phyloP scores from a whole-genome alignment of 208 protist species.

The Trypanosomatidae sp. region DNA sequence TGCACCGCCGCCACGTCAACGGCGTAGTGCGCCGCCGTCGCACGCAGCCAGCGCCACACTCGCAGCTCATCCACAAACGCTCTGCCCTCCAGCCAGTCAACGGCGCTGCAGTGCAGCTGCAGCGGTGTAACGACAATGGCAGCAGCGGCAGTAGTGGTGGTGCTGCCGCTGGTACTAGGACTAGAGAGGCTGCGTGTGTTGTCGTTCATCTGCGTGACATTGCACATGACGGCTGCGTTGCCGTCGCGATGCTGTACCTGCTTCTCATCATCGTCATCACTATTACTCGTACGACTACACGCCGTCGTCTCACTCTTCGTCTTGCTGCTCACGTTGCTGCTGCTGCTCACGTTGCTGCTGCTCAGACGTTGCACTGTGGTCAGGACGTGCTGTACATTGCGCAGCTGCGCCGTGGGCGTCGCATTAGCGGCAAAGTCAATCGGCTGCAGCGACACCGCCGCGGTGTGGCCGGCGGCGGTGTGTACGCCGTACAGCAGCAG shows the following conservation, averaged over 20 bases:
- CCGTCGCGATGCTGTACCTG: neutral
- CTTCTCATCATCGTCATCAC: neutral
- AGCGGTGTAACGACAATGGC: too few species aligned
- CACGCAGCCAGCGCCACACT: constrained; percentile 75
- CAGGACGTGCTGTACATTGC: constrained; percentile 53
- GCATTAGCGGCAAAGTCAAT: constrained; percentile 9
- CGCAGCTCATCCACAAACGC: constrained; percentile 80
- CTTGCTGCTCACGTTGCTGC: neutral
- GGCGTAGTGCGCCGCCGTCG: constrained; percentile 17
- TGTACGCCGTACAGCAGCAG: constrained; percentile 59
- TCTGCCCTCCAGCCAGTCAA: constrained; percentile 53
- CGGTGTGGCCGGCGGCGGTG: neutral
- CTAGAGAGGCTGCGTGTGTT: too few species aligned
- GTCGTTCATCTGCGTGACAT: neutral
- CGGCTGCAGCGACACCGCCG: constrained; percentile 8
- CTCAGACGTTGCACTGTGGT: constrained; percentile 26
- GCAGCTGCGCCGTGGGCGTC: constrained; percentile 12
- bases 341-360: neutral
- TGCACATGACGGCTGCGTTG: neutral
- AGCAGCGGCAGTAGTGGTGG: too few species aligned
- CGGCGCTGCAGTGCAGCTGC: too few species aligned
- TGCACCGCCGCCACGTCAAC: constrained; percentile 4
- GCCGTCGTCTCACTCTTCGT: neutral
- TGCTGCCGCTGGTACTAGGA: too few species aligned
- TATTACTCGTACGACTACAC: neutral